Evolutionary conservation across 2,329 filamentous ascomycete species (phyloP).

Genomic region (Curvularia hawaiiensis): DNA sequence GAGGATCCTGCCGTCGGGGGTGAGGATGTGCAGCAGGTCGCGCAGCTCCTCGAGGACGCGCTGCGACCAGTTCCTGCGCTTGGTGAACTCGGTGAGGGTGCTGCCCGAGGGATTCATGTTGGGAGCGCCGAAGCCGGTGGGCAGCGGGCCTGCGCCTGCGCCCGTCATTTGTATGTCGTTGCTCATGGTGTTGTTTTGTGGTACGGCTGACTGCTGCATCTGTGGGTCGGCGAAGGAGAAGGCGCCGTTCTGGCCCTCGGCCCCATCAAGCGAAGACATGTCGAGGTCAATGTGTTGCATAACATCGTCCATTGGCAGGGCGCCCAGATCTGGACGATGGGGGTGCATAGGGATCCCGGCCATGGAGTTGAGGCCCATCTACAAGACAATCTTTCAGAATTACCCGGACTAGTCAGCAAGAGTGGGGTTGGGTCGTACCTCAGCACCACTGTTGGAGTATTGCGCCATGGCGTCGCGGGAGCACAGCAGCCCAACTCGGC

Average conservation of each 20-base stretch:
- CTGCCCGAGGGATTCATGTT: constrained; percentile 54
- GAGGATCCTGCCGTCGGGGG: constrained; percentile 79
- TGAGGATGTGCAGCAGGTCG: constrained; percentile 87
- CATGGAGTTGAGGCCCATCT: constrained; percentile 40
- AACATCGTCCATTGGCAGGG: constrained; percentile 52
- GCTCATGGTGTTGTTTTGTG: constrained; percentile 32
- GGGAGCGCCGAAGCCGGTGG: constrained; percentile 58
- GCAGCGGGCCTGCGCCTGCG: constrained; percentile 61
- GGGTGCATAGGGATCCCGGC: constrained; percentile 35
- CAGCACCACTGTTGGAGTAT: constrained; percentile 43
- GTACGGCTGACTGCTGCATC: constrained; percentile 33
- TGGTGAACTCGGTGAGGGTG: constrained; percentile 69
- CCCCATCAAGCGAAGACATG: constrained; percentile 46
- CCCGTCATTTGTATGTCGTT: constrained; percentile 47
- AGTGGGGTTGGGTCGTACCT: constrained; percentile 31
- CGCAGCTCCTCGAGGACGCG: constrained; percentile 87
- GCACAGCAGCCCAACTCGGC: constrained; percentile 6
- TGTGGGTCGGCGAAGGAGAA: constrained; percentile 35
- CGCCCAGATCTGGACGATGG: constrained; percentile 29
- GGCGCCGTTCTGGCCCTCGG: constrained; percentile 26
- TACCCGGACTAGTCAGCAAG: constrained; percentile 12
- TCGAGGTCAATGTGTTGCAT: constrained; percentile 51
- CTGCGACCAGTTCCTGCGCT: constrained; percentile 80
- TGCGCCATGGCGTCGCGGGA: constrained; percentile 38
- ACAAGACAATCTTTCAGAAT: constrained; percentile 29